These are phyloP conservation scores for Zasmidium citrigriseum DNA, from an alignment of 2,329 filamentous ascomycete species.

Conservation along the genomic window DNA sequence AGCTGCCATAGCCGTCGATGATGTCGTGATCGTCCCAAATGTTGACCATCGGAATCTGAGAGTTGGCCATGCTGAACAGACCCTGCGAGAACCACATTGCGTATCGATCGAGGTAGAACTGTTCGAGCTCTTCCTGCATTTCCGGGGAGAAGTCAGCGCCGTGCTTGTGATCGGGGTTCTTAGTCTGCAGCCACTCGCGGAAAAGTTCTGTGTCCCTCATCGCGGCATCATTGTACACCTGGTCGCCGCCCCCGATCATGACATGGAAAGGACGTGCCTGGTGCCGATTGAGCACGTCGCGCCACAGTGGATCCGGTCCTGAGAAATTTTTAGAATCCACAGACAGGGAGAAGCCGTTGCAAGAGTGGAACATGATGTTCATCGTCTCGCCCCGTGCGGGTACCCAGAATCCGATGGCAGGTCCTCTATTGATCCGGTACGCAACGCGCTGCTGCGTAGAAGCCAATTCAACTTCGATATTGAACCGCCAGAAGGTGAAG, in stretches of 20 bases:
- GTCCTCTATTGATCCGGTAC: slow-evolving; percentile 92
- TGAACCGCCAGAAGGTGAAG: slow-evolving; percentile 96
- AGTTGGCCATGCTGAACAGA: slow-evolving; percentile 85
- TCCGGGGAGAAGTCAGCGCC: slow-evolving; percentile 73
- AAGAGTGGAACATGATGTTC: slow-evolving; percentile 99
- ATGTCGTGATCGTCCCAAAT: slow-evolving; percentile 89
- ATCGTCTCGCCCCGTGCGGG: slow-evolving; percentile 80
- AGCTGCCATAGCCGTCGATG: slow-evolving; percentile 80
- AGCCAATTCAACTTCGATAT: slow-evolving; percentile 84
- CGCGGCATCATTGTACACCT: slow-evolving; percentile 91
- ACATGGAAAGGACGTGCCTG: slow-evolving; percentile 93
- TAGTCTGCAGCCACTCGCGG: slow-evolving; percentile 79
- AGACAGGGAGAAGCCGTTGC: slow-evolving; percentile 88
- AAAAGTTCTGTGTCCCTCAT: slow-evolving; percentile 75
- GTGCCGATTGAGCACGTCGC: slow-evolving; percentile 90
- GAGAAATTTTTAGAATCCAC: slow-evolving; percentile 79
- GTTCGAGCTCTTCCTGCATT: slow-evolving; percentile 85
- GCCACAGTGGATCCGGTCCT: slow-evolving; percentile 94
- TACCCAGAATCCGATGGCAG: slow-evolving; percentile 90
- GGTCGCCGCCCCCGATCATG: slow-evolving; percentile 96
- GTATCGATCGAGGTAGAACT: slow-evolving; percentile 86
- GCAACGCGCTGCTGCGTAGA: slow-evolving; percentile 80
- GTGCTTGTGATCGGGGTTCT: slow-evolving; percentile 78
- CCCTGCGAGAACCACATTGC: slow-evolving; percentile 96
- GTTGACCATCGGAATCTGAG: slow-evolving; percentile 97